Base-by-base conservation (phyloP, 31 red algal species). In the Odonthalia washingtoniensis region DNA sequence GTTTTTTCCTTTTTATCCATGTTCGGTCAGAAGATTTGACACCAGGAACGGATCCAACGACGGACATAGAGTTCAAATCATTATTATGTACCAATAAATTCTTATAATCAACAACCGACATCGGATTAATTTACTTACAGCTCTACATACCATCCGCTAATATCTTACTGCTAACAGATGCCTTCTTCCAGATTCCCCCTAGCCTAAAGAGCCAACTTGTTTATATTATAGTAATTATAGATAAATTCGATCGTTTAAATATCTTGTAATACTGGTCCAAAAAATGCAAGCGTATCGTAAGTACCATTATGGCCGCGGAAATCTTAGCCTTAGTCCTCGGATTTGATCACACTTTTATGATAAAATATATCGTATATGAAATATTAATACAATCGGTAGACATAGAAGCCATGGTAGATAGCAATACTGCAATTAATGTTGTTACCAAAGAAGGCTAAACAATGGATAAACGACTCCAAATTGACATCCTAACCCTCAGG, bases 231-330 rank as follows among this genome's bases (percentile, higher is more conserved):
- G n/a, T n/a, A n/a, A n/a, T n/a, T n/a, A n/a, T n/a, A n/a, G n/a
- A n/a, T n/a, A n/a, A n/a, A n/a, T n/a, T n/a, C n/a, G n/a, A n/a
- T n/a, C n/a, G n/a, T n/a, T n/a, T n/a, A n/a, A n/a, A n/a, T n/a
- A n/a, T n/a, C n/a, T n/a, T n/a, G n/a, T n/a, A n/a, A n/a, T 76
- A 76, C 9, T 34, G 73, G 45, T 43, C 37, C n/a, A 43, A 34
- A 68, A 81, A 33, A 37, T 65, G 46, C 30, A 60, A 65, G 40
- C 4, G 77, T 5, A 52, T 81, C 5, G 32, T 28, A 5, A 28
- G 77, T 14, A 65, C 77, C 9, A 52, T 81, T 4, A 81, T 81
- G 77, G 77, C 77, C 33, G 77, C 77, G 21, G 74, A 78, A 30
- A 78, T 78, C 16, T 30, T 26, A 21, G 74, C 74, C 9, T 14